Percentiles rank a stretch among this genome's conserved stretches.
These are phyloP conservation scores for Cercophora scortea DNA, from an alignment of 495 filamentous ascomycete species.

Conservation along the genomic window DNA sequence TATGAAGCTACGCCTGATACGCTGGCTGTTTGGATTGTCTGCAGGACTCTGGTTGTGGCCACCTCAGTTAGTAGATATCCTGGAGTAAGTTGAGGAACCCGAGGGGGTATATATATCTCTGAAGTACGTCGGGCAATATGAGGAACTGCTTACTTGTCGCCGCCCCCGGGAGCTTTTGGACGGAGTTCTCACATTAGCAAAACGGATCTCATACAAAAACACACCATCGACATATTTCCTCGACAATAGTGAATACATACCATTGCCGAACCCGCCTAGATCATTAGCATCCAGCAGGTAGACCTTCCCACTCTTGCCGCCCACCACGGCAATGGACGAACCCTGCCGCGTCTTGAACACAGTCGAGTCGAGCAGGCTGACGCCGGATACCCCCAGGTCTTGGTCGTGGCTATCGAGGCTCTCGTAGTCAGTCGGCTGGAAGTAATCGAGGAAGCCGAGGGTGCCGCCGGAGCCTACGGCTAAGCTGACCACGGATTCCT, in stretches of 20 bases:
- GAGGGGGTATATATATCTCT: slow-evolving; percentile 22
- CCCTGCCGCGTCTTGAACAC: slow-evolving; percentile 30
- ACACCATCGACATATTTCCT: neutral
- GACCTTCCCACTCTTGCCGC: slow-evolving; percentile 34
- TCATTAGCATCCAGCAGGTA: slow-evolving; percentile 40
- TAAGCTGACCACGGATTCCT: slow-evolving; percentile 26
- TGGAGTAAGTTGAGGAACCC: too few relatives aligned
- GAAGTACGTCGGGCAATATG: slow-evolving; percentile 24
- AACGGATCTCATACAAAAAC: neutral
- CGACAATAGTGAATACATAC: slow-evolving; percentile 5
- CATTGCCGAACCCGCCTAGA: slow-evolving; percentile 39
- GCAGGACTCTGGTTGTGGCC: too few relatives aligned
- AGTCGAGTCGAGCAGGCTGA: slow-evolving; percentile 29
- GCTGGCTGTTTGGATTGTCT: too few relatives aligned
- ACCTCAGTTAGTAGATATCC: too few relatives aligned
- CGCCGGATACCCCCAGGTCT: slow-evolving; percentile 31
- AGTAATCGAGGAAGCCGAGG: slow-evolving; percentile 30
- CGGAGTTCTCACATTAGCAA: neutral
- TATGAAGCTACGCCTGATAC: slow-evolving; percentile 21
- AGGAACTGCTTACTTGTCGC: slow-evolving; percentile 28
- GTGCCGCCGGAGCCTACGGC: slow-evolving; percentile 20
- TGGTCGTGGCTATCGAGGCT: slow-evolving; percentile 29
- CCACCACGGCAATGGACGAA: slow-evolving; percentile 24
- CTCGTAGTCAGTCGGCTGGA: slow-evolving; percentile 31
- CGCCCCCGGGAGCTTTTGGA: slow-evolving; percentile 9